Evolutionary conservation across 202 grass and related monocot genomes (phyloP).

Genomic region (Zoysia matrella): DNA sequence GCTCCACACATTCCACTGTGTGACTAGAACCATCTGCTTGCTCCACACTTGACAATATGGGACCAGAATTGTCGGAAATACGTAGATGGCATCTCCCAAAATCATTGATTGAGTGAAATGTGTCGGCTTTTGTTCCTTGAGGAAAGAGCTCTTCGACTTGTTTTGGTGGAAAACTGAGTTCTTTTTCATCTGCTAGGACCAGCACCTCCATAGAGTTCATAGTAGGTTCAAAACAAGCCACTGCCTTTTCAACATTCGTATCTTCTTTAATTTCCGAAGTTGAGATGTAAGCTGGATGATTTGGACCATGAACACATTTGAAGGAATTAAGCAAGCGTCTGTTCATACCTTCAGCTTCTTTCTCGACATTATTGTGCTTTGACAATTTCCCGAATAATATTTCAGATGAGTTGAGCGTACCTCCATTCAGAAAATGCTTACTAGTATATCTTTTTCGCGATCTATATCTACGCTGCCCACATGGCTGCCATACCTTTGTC

Average conservation of each 20-base stretch:
- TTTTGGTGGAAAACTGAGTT: background rate
- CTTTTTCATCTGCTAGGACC: conserved; percentile 12
- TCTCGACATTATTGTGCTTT: conserved; percentile 10
- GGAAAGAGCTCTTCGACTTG: conserved; percentile 25
- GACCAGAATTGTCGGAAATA: background rate
- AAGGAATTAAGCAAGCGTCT: background rate
- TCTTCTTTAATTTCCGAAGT: conserved; percentile 15
- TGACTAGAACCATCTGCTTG: conserved; percentile 17
- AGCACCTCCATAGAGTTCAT: conserved; percentile 2
- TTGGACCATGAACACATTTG: conserved; percentile 22
- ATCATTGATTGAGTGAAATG: conserved; percentile 8
- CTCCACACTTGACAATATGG: conserved; percentile 4
- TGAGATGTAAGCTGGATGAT: conserved; percentile 21
- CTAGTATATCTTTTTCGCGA: conserved; percentile 6
- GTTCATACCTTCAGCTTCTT: conserved; percentile 25
- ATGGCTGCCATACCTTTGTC: background rate
- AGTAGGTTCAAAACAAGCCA: conserved; percentile 16
- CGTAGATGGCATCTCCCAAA: conserved; percentile 11
- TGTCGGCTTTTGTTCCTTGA: background rate
- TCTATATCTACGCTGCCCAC: conserved; percentile 3
- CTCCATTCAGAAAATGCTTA: conserved; percentile 1
- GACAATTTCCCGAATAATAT: background rate
- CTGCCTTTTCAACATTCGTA: conserved; percentile 1
- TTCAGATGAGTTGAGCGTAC: conserved; percentile 17
- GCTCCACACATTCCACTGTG: background rate